Evolutionary conservation across 1,284 basidiomycete species (phyloP).

Genomic region (Pterula multifida): DNA sequence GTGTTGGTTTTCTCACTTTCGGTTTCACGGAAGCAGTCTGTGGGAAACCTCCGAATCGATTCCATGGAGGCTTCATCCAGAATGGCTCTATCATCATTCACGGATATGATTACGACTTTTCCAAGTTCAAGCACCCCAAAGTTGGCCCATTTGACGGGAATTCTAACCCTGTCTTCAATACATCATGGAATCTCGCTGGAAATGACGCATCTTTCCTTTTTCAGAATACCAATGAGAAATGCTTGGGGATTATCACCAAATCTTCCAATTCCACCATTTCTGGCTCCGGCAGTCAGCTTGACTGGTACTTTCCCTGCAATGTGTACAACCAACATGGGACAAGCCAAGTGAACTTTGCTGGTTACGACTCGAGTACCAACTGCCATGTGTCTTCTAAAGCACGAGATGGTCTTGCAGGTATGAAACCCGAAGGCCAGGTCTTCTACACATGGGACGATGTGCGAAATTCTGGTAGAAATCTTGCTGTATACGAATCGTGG

Average conservation of each 20-base stretch:
- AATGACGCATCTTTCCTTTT: conserved; percentile 92
- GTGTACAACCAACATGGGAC: conserved; percentile 68
- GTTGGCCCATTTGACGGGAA: conserved; percentile 63
- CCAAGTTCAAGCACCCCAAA: conserved; percentile 72
- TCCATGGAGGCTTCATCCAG: conserved; percentile 68
- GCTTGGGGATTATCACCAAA: conserved; percentile 66
- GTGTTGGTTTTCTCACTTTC: conserved; percentile 96
- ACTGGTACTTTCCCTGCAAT: conserved; percentile 98
- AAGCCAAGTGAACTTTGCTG: conserved; percentile 51
- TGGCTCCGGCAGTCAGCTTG: conserved; percentile 37
- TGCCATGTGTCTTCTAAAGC: conserved; percentile 65
- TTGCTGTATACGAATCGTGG: conserved; percentile 87
- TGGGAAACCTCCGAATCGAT: conserved; percentile 73
- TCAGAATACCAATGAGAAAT: conserved; percentile 82
- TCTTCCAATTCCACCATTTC: conserved; percentile 58
- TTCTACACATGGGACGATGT: conserved; percentile 92
- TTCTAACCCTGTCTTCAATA: conserved; percentile 74
- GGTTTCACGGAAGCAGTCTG: conserved; percentile 97
- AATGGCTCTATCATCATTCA: conserved; percentile 85
- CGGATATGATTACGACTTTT: conserved; percentile 88
- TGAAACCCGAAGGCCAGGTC: conserved; percentile 69
- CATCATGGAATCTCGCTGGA: conserved; percentile 67
- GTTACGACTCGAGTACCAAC: conserved; percentile 48
- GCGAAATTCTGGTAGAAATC: conserved; percentile 53
- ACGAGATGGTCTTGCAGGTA: conserved; percentile 31